Base-by-base conservation (phyloP, 169 alveolate genomes). In the Plasmodium malariae region DNA sequence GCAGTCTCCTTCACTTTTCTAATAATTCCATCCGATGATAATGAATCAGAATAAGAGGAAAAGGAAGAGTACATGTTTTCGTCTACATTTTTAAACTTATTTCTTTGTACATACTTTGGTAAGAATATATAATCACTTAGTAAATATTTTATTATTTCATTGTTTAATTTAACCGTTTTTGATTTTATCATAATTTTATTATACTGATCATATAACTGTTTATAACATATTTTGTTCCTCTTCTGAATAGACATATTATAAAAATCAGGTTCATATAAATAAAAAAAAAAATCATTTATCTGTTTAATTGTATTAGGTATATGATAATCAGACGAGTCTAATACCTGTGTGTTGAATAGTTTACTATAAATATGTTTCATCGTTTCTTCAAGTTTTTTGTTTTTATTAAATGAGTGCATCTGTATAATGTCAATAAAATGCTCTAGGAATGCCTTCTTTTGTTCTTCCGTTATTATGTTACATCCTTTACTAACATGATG, bases 101-200 rank as follows among this genome's bases (percentile, higher is more conserved):
- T 80, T 55, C 32, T 54, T 19, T 80, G 19, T 7, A 80, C 90
- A 49, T 80, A 80, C n/a, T 51, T 68, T 45, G 90, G 90, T 9
- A 80, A 30, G 26, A 80, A 80, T 49, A 80, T 67, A 5, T 68
- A 80, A 80, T 80, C 80, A 11, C 17, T 51, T 11, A 80, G 59
- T 26, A 80, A 57, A 19, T 80, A 80, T 14, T 26, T 17, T 7
- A 80, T 28, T 19, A 80, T 32, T 37, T 63, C 43, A 0, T 80
- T 48, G 65, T 80, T 80, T 43, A 80, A 51, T 65, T 67, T 80
- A 48, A 80, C 49, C 40, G 19, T 21, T 6, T 28, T 65, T 5
- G 90, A 80, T n/a, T 80, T 80, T 17, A 80, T 80, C 90, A 80
- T 80, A n/a, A 63, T 49, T 11, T 65, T 36, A 32, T 63, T 69